Base-by-base conservation (phyloP, 306 rosid genomes). In the Geum urbanum region DNA sequence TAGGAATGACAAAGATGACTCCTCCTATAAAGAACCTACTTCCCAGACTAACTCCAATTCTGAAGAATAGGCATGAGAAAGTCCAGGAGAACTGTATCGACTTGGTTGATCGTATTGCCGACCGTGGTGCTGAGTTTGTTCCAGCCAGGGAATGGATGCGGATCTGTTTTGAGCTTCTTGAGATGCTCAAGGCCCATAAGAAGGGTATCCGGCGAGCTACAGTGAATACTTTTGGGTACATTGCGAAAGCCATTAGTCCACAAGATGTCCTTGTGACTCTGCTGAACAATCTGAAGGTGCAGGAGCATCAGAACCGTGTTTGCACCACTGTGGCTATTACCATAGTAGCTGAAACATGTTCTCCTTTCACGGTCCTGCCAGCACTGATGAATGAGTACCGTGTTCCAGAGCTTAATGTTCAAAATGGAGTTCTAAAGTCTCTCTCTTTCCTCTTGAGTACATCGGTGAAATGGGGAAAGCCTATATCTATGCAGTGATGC, bases 391-490 rank as follows among this genome's bases (percentile, higher is more conserved):
- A 92, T 3, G 98, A 92, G 80, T 88, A 92, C 77, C 91, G 98
- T 12, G 97, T 92, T 53, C 98, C 98, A 6, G 98, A 92, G 82
- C 96, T 92, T 27, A 92, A 92, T 50, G 98, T 92, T 72, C 98
- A 92, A 71, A 92, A 88, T 59, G 98, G 98, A 59, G 98, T 92
- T 32, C 81, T 92, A 72, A 92, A 92, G 65, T 92, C 96, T 44
- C 92, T 92, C 15, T 92, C 98, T 46, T 92, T 92, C 84, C 86
- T 92, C 27, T 92, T 10, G 96, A 92, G 88, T 92, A 92, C 79
- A 92, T 92, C 37, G 98, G 98, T 45, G 98, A 92, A 81, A 92
- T 92, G 98, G 98, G 98, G 32, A 92, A 92, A 72, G 98, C 90
- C 76, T 92, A 92, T 71, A 92, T 92, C 63, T 92, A 92, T 45